A percentile compares a stretch with the other conserved stretches of the same genome.
These are phyloP conservation scores for Chamaecyparis obtusa DNA, from an alignment of 75 land plant genomes.

Conservation along the genomic window DNA sequence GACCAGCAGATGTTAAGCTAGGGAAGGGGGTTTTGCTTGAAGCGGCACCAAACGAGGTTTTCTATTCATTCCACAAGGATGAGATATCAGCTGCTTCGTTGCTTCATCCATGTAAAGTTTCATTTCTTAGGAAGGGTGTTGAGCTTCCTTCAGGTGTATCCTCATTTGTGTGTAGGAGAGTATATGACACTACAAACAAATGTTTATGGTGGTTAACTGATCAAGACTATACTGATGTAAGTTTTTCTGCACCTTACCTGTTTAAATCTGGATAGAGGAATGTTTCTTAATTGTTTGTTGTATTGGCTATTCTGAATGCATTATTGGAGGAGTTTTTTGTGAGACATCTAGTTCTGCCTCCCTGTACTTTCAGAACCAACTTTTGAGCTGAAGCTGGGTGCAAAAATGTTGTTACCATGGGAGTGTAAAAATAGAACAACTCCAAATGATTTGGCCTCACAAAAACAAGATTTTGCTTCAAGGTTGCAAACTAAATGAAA, in stretches of 20 bases:
- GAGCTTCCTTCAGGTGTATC: conserved; percentile 83
- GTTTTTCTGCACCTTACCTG: conserved; percentile 17
- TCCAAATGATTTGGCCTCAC: background rate
- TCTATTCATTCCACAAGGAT: conserved; percentile 96
- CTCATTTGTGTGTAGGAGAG: conserved; percentile 90
- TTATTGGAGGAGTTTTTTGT: conserved; percentile 12
- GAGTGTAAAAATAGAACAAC: background rate
- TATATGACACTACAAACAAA: conserved; percentile 80
- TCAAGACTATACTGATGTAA: conserved; percentile 89
- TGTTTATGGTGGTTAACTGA: conserved; percentile 98
- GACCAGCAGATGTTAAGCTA: conserved; percentile 89
- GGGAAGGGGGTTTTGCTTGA: conserved; percentile 70
- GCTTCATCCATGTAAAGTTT: conserved; percentile 97
- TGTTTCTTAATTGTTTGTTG: background rate
- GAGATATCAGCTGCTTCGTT: conserved; percentile 82
- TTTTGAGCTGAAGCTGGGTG: background rate
- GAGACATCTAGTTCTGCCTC: too few relatives aligned
- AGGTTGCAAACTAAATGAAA: background rate
- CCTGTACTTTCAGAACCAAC: background rate
- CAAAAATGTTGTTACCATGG: background rate
- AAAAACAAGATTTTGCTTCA: background rate
- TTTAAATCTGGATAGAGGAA: background rate
- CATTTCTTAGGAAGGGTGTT: conserved; percentile 84
- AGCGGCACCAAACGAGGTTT: conserved; percentile 96
- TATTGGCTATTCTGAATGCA: background rate